These are phyloP conservation scores for Hortaea sp. DNA, from an alignment of 2,329 filamentous ascomycete species.

Conservation along the genomic window DNA sequence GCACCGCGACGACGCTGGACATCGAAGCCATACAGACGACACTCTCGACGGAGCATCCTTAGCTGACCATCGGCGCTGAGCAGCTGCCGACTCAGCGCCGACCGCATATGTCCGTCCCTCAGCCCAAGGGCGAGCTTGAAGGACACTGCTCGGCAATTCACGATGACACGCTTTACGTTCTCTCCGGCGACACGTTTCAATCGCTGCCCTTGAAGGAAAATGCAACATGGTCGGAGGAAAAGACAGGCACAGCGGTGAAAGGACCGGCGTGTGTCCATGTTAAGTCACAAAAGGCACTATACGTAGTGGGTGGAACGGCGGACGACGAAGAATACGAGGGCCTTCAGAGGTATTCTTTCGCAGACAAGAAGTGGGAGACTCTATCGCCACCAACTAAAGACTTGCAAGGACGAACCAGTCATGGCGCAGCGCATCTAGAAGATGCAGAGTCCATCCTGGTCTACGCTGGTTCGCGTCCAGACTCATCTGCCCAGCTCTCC, in stretches of 20 bases:
- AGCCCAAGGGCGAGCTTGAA: constrained; percentile 59
- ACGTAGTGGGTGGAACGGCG: constrained; percentile 67
- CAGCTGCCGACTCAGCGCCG: background rate
- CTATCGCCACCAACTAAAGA: constrained; percentile 41
- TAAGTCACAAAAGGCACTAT: constrained; percentile 54
- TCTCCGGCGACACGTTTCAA: constrained; percentile 64
- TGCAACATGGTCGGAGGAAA: constrained; percentile 59
- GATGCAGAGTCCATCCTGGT: constrained; percentile 63
- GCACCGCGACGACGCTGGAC: background rate
- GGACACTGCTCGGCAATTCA: constrained; percentile 74
- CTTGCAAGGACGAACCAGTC: constrained; percentile 60
- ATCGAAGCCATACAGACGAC: background rate
- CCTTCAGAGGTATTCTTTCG: constrained; percentile 59
- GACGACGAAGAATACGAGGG: constrained; percentile 55
- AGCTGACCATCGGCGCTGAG: background rate
- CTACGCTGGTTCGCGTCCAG: constrained; percentile 65
- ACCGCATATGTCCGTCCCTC: constrained; percentile 56
- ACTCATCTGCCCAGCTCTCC: constrained; percentile 44
- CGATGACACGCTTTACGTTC: constrained; percentile 76
- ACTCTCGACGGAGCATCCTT: background rate
- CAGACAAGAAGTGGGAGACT: constrained; percentile 48
- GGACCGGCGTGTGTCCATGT: constrained; percentile 70
- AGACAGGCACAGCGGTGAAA: constrained; percentile 58
- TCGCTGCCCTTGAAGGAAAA: constrained; percentile 59
- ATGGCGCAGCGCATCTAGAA: constrained; percentile 66